Percentiles rank a stretch among this genome's conserved stretches.
Evolutionary conservation across 805 yeast species (phyloP).

Genomic region (Starmerella riodocensis): DNA sequence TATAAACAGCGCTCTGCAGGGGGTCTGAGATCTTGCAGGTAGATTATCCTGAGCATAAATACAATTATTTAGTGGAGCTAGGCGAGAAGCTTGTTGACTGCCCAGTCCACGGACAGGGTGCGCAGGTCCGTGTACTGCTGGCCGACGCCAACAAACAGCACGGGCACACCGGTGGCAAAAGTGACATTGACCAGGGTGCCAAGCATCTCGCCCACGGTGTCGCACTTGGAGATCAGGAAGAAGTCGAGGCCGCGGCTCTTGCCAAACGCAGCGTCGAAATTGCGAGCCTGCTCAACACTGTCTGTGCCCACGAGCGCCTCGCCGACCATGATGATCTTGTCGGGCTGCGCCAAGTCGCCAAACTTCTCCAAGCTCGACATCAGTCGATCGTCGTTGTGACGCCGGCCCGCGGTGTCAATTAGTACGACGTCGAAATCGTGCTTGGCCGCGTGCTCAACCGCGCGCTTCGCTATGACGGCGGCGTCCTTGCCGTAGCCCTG

Average conservation of each 20-base stretch:
- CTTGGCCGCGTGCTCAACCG: slow-evolving; percentile 63
- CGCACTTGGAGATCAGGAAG: slow-evolving; percentile 86
- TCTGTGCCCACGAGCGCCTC: slow-evolving; percentile 97
- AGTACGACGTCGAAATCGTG: slow-evolving; percentile 69
- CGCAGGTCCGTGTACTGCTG: slow-evolving; percentile 92
- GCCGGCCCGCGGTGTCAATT: slow-evolving; percentile 95
- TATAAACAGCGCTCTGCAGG: no score
- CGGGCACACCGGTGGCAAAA: slow-evolving; percentile 89
- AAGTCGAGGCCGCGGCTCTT: slow-evolving; percentile 68
- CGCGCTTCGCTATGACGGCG: slow-evolving; percentile 82
- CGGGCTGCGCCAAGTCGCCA: slow-evolving; percentile 91
- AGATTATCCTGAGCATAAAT: no score
- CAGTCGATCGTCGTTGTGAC: slow-evolving; percentile 84
- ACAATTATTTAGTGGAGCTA: no score
- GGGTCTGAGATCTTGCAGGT: no score
- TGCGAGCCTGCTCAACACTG: slow-evolving; percentile 86
- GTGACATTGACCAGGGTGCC: slow-evolving; percentile 98
- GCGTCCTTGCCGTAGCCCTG: slow-evolving; percentile 98
- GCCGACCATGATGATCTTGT: slow-evolving; percentile 95
- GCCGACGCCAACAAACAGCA: slow-evolving; percentile 89
- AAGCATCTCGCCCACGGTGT: slow-evolving; percentile 91
- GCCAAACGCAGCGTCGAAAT: slow-evolving; percentile 89
- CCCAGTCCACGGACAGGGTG: slow-evolving; percentile 81
- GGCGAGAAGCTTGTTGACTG: slow-evolving; percentile 71
- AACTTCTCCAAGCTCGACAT: slow-evolving; percentile 94